phyloP scores from a whole-genome alignment of 306 rosid species.

The Medicago lupulina region DNA sequence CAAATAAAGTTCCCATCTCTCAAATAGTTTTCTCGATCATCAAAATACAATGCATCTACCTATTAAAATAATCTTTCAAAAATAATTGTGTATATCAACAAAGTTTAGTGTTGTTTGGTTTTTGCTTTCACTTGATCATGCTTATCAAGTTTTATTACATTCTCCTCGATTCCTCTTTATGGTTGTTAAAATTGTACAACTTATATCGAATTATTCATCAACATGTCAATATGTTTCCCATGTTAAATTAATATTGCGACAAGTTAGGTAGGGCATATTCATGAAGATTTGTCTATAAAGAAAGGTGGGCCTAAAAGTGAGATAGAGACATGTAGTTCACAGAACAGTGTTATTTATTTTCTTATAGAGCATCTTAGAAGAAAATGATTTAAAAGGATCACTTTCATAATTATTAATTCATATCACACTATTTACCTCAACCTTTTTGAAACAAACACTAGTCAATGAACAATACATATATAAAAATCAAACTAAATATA shows the following conservation, averaged over 20 bases:
- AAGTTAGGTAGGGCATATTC: slow-evolving; percentile 39
- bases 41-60: not conserved
- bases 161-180: slow-evolving; percentile 22
- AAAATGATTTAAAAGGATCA: slow-evolving; percentile 18
- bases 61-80: no score
- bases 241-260: slow-evolving; percentile 30
- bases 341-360: slow-evolving; percentile 11
- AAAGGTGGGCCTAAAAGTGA: slow-evolving; percentile 29
- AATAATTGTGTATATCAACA: no score
- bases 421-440: no score
- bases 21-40: not conserved
- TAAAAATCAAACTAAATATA: no score
- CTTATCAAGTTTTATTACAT: slow-evolving; percentile 18
- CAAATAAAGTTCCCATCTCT: not conserved
- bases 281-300: slow-evolving; percentile 24
- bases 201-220: not conserved
- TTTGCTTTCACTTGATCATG: no score
- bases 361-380: slow-evolving; percentile 9
- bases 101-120: no score
- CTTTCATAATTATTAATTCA: not conserved
- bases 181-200: not conserved
- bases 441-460: no score
- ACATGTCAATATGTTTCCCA: not conserved
- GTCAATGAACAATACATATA: no score
- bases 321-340: slow-evolving; percentile 34